These are phyloP conservation scores for Lasiosphaeria hispida DNA, from an alignment of 495 filamentous ascomycete genomes.

Conservation along the genomic window DNA sequence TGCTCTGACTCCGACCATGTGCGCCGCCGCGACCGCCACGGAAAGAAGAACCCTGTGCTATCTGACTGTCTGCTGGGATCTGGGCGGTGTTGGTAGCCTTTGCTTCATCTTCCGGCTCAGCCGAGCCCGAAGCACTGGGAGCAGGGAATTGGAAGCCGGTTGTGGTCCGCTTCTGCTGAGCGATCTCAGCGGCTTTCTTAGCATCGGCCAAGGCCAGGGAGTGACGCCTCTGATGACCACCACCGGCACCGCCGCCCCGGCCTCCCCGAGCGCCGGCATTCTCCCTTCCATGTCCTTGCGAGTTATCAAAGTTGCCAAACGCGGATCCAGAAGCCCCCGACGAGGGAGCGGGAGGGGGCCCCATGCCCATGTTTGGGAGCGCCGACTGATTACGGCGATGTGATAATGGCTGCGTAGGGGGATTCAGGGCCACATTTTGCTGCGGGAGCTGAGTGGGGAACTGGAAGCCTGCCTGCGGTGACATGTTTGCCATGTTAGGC, in stretches of 20 bases:
- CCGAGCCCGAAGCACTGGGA: conserved; percentile 58
- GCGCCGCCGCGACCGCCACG: conserved; percentile 49
- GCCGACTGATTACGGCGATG: conserved; percentile 98
- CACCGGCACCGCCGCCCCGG: conserved; percentile 64
- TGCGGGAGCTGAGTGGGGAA: conserved; percentile 83
- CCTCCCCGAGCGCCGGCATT: conserved; percentile 69
- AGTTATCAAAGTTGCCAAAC: conserved; percentile 75
- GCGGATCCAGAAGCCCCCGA: conserved; percentile 80
- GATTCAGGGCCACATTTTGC: conserved; percentile 66
- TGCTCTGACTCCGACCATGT: conserved; percentile 62
- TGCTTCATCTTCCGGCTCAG: conserved; percentile 54
- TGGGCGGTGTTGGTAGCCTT: conserved; percentile 40
- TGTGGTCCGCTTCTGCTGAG: conserved; percentile 93
- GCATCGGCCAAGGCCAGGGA: conserved; percentile 93
- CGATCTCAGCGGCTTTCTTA: conserved; percentile 94
- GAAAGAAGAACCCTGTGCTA: conserved; percentile 47
- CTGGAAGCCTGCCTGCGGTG: conserved; percentile 83
- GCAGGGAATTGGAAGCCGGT: conserved; percentile 93
- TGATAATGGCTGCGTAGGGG: conserved; percentile 73
- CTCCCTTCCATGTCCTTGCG: conserved; percentile 64
- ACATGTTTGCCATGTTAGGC: conserved; percentile 67
- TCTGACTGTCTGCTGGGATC: conserved; percentile 44
- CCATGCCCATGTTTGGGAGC: conserved; percentile 88
- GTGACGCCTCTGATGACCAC: conserved; percentile 90
- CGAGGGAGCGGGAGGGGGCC: conserved; percentile 94